Evolutionary conservation across 805 yeast genomes (phyloP), one percentile per base, ranked within the genome.

Genomic region (Hagleromyces aurorensis): DNA sequence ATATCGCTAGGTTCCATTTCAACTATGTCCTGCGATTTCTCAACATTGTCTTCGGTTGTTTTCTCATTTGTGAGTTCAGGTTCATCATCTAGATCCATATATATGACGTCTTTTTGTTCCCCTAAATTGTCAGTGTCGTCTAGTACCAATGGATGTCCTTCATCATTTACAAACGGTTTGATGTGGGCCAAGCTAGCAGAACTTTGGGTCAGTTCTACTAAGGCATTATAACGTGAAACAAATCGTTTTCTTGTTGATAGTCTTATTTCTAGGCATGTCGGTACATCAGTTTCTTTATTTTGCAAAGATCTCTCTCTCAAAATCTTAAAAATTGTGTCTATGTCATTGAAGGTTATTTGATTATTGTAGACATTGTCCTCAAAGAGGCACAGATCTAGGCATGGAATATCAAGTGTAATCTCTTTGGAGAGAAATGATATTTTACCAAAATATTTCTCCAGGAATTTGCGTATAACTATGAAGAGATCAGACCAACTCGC

Each of bases 361-460:
- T 48, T 46, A 30, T 54, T 54, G 32, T 52, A 55, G 7, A 43
- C 32, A 30, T 57, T 57, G 31, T 57, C 62, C 29, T 57, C 62
- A 27, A 46, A 47, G 7, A 55, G 32, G 3, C 37, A 38, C n/a
- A 57, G 23, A 31, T 55, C 58, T 13, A 57, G 37, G n/a, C 43
- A 39, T 7, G 51, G 53, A 8, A 55, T 34, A 3, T 37, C 42
- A 5, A 57, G 20, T 7, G 43, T 6, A 5, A 57, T 36, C 31
- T 57, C 62, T 21, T 48, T 52, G 6, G 47, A 41, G 7, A 46
- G 34, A 25, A 55, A 48, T 6, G 35, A 30, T 5, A 52, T 21
- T 15, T 30, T 37, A 8, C 52, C 52, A 21, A 42, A 46, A 12
- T 28, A 41, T 4, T 24, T 33, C 21, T 50, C 52, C 20, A 55